These are phyloP conservation scores for Hanseniaspora thailandica DNA, from an alignment of 805 yeast species.

Conservation along the genomic window DNA sequence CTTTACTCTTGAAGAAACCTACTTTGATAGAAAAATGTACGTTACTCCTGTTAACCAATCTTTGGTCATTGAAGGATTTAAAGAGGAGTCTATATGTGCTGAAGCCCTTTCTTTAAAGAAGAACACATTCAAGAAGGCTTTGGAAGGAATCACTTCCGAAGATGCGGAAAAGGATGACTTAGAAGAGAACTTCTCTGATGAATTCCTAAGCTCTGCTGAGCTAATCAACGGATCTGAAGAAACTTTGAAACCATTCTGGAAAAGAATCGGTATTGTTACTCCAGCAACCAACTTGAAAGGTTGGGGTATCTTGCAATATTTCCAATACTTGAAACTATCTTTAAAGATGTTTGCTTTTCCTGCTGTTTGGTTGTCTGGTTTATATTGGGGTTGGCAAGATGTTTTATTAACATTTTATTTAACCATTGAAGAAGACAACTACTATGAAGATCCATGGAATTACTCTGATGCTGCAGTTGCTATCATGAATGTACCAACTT, in stretches of 20 bases:
- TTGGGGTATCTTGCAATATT: slow-evolving; percentile 53
- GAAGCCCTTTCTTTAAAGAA: neutral
- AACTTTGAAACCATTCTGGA: slow-evolving; percentile 34
- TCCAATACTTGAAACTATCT: slow-evolving; percentile 39
- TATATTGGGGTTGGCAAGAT: slow-evolving; percentile 75
- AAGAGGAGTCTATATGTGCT: neutral
- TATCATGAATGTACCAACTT: slow-evolving; percentile 60
- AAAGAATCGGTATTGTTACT: slow-evolving; percentile 40
- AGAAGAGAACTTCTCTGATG: neutral
- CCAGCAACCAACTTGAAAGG: slow-evolving; percentile 51
- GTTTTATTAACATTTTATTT: slow-evolving; percentile 64
- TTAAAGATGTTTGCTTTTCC: slow-evolving; percentile 51
- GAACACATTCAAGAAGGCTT: neutral
- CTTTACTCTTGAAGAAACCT: slow-evolving; percentile 61
- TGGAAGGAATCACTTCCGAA: neutral
- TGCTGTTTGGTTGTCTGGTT: slow-evolving; percentile 51
- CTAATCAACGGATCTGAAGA: slow-evolving; percentile 35
- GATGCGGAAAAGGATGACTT: neutral
- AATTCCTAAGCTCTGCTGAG: neutral
- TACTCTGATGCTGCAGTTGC: slow-evolving; percentile 61
- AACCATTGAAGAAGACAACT: slow-evolving; percentile 59
- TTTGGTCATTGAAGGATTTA: neutral
- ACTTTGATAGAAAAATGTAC: slow-evolving; percentile 43
- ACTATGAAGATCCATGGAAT: slow-evolving; percentile 55
- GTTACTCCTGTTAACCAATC: slow-evolving; percentile 25